Percentiles rank a stretch among this genome's conserved stretches.
These are phyloP conservation scores for Trichosporon coremiiforme DNA, from an alignment of 1,284 basidiomycete species.

Conservation along the genomic window DNA sequence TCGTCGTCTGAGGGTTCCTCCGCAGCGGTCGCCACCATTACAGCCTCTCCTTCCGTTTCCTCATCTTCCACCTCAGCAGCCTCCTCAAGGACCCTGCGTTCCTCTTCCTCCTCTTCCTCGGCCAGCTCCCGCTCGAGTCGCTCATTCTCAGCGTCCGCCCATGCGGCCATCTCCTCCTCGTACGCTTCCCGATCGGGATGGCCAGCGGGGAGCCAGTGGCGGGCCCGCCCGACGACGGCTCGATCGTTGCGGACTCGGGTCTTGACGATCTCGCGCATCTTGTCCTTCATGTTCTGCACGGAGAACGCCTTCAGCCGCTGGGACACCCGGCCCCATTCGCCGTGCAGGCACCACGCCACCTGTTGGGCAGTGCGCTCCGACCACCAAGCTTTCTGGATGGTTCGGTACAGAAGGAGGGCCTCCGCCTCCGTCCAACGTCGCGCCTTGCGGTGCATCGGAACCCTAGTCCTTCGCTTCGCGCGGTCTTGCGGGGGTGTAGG, in stretches of 20 bases:
- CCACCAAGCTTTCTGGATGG: conserved; percentile 44
- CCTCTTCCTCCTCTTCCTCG: conserved; percentile 22
- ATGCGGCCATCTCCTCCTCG: conserved; percentile 20
- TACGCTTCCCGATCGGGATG: conserved; percentile 24
- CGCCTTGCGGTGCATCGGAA: conserved; percentile 2
- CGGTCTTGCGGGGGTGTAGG: conserved; percentile 23
- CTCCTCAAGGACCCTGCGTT: background rate
- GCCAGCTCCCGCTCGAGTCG: background rate
- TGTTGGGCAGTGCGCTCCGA: conserved; percentile 37
- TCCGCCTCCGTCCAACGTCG: conserved; percentile 40
- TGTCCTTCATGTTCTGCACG: conserved; percentile 51
- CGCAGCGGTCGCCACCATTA: background rate
- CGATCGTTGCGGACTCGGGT: conserved; percentile 32
- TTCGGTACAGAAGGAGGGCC: conserved; percentile 43
- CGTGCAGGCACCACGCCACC: conserved; percentile 44
- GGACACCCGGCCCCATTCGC: conserved; percentile 36
- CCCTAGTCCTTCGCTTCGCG: conserved; percentile 33
- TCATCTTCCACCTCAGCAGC: background rate
- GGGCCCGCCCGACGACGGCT: conserved; percentile 39
- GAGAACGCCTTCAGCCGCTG: conserved; percentile 36
- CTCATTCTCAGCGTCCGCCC: background rate
- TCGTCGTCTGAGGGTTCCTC: background rate
- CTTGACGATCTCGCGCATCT: conserved; percentile 41
- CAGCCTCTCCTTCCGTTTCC: background rate
- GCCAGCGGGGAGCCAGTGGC: conserved; percentile 33